These are phyloP conservation scores for Waltiozyma sp. DNA, from an alignment of 1,139 yeast species.

Conservation along the genomic window DNA sequence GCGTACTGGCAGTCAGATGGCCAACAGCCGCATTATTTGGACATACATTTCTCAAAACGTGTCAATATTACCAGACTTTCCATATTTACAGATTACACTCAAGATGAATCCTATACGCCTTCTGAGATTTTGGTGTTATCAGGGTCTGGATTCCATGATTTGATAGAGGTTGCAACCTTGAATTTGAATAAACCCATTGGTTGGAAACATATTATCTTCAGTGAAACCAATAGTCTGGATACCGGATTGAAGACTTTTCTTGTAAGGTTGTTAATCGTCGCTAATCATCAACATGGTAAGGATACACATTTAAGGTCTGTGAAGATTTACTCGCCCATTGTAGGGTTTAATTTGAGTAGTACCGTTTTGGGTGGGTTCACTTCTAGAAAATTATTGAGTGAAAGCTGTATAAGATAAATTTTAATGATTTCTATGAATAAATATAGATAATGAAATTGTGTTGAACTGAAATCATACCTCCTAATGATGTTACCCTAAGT, in stretches of 20 bases:
- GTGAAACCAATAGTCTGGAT: slow-evolving; percentile 39
- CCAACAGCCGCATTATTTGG: slow-evolving; percentile 76
- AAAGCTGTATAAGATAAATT: slow-evolving; percentile 22
- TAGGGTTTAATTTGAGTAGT: slow-evolving; percentile 13
- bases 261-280: slow-evolving; percentile 54
- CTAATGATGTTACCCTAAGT: neutral
- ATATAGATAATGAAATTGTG: too few relatives aligned
- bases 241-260: slow-evolving; percentile 64
- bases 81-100: slow-evolving; percentile 51
- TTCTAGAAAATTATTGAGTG: slow-evolving; percentile 22
- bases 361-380: slow-evolving; percentile 21
- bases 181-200: slow-evolving; percentile 69
- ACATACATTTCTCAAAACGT: slow-evolving; percentile 70
- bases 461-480: neutral
- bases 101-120: slow-evolving; percentile 93
- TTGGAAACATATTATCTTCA: slow-evolving; percentile 71
- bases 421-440: too few relatives aligned
- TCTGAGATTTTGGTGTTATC: slow-evolving; percentile 58
- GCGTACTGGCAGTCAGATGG: slow-evolving; percentile 97
- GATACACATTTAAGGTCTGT: slow-evolving; percentile 85
- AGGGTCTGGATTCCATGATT: slow-evolving; percentile 81
- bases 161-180: slow-evolving; percentile 60
- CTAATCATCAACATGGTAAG: slow-evolving; percentile 93
- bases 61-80: slow-evolving; percentile 64
- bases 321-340: slow-evolving; percentile 37